A percentile compares a stretch with the other conserved stretches of the same genome.
These are phyloP conservation scores for Aureobasidium subglaciale DNA, from an alignment of 2,329 filamentous ascomycete genomes.

Conservation along the genomic window DNA sequence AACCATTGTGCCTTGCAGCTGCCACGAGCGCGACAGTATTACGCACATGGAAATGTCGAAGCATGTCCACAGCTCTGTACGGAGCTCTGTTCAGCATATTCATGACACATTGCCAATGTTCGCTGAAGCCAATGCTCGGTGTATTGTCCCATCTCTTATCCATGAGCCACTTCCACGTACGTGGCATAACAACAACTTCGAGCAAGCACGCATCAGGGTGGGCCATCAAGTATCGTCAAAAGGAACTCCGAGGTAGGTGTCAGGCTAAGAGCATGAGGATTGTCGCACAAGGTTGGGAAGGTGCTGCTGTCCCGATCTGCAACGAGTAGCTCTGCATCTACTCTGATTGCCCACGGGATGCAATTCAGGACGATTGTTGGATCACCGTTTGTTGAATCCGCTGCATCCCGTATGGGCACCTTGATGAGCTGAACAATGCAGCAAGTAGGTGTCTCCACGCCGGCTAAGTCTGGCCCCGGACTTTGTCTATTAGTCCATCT, in stretches of 20 bases:
- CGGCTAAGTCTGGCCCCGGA: neutral
- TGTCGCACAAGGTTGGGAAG: neutral
- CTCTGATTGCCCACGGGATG: neutral
- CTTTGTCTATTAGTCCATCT: neutral
- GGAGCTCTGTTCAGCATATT: too few species aligned
- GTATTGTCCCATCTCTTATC: neutral
- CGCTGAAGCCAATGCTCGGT: neutral
- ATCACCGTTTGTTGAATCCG: neutral
- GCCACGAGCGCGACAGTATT: too few species aligned
- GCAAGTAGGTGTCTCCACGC: conserved; percentile 4
- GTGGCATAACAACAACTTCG: neutral
- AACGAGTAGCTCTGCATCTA: too few species aligned
- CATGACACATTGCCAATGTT: too few species aligned
- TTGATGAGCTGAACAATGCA: conserved; percentile 11
- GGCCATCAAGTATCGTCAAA: neutral
- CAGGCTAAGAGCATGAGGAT: neutral
- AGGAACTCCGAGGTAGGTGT: neutral
- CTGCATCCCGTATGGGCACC: neutral
- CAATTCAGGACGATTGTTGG: neutral
- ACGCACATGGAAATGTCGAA: too few species aligned
- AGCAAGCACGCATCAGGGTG: neutral
- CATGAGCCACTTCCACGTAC: neutral
- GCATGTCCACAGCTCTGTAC: too few species aligned
- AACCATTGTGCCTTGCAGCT: too few species aligned
- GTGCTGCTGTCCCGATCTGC: neutral